Evolutionary conservation across 176 grass and related monocot species (phyloP), one percentile per base, ranked within the genome.

Genomic region (Tillandsia fasciculata): DNA sequence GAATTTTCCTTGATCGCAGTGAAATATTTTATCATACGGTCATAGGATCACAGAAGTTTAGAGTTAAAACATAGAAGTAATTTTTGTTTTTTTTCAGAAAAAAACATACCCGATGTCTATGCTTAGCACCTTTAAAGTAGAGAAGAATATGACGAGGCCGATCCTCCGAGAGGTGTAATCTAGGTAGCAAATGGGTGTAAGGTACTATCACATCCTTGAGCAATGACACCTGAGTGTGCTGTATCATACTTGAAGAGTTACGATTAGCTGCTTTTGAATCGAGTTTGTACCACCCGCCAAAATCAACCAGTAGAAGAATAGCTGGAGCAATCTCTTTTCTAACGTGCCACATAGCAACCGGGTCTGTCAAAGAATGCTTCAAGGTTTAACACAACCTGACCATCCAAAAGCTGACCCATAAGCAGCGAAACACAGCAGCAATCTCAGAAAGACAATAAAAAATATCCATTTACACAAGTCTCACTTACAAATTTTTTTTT

Each of bases 201-300:
- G 93, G 93, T 70, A 97, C 81, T 75, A 97, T 97, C 20, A 97
- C 77, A 79, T 97, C 93, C 77, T 97, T 97, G 42, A 92, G 86
- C 59, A 92, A 81, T 61, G 93, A 92, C 18, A 97, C 93, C 80
- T 97, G 83, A 2, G 76, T 90, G 29, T 97, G 88, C 0, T 90
- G 83, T 85, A 97, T 92, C 76, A 73, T 83, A 63, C 74, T 18
- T 15, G 93, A 89, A 52, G 64, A 67, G 64, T 80, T 83, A 65
- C 24, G 33, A 77, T 63, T 75, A 68, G 82, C 50, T 67, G 68
- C 72, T 70, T 87, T 84, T 49, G 81, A 90, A 79, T 97, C 89
- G 7, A 87, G 15, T 59, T 85, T 92, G 86, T 85, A 97, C 93
- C 93, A 97, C 1, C 93, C 84, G 8, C 89, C 89, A 83, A 97